Evolutionary conservation across 163 green algal genomes (phyloP).

Genomic region (Prototheca wickerhamii): DNA sequence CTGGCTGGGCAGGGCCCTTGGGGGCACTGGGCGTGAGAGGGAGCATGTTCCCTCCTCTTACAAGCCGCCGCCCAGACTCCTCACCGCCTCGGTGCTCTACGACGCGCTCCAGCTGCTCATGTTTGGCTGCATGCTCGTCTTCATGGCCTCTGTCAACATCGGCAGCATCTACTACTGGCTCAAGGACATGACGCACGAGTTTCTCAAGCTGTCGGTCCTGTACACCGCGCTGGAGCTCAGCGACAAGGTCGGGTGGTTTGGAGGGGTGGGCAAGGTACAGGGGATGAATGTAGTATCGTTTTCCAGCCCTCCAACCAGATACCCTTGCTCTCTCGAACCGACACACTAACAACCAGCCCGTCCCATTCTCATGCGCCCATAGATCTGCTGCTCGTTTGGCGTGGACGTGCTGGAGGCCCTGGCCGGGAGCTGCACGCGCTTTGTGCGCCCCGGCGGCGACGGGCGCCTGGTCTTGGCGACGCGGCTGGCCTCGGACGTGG

Average conservation of each 20-base stretch:
- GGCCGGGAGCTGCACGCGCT: constrained; percentile 61
- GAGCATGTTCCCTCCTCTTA: background rate
- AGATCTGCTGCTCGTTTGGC: constrained; percentile 83
- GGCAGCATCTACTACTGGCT: constrained; percentile 67
- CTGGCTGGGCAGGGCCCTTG: constrained; percentile 1
- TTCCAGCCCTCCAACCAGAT: background rate
- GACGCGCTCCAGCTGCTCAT: constrained; percentile 65
- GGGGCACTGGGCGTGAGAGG: background rate
- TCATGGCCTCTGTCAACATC: constrained; percentile 40
- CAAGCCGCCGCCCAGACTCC: background rate
- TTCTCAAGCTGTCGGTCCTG: constrained; percentile 92
- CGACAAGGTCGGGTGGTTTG: constrained; percentile 61
- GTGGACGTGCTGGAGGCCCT: constrained; percentile 81
- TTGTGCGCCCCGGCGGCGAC: background rate
- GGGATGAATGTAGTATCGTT: background rate
- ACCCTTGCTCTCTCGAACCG: background rate
- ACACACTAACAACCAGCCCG: background rate
- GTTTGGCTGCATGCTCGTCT: constrained; percentile 38
- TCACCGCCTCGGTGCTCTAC: constrained; percentile 55
- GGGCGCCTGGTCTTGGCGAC: background rate
- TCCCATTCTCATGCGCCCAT: background rate
- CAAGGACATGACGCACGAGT: constrained; percentile 72
- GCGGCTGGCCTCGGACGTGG: background rate
- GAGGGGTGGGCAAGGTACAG: background rate
- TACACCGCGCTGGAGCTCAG: constrained; percentile 85